Conservation (phyloP, 2,329 filamentous ascomycete species). For the Diaporthe eres region DNA sequence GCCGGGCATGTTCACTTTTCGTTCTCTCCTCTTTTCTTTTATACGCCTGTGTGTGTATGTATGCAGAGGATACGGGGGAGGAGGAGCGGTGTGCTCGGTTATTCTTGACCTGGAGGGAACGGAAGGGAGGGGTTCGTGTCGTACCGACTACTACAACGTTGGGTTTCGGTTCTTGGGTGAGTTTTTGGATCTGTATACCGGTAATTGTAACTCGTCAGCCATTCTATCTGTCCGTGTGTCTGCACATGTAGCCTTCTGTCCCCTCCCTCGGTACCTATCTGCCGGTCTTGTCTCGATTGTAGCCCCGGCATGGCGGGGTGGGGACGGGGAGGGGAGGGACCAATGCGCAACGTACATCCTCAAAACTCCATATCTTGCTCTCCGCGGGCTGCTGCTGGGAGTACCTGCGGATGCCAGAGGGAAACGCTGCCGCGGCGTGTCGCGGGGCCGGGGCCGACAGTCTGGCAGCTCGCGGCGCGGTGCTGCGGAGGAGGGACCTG, state of each 20-base stretch:
- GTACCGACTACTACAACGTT: constrained; percentile 64
- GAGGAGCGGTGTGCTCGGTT: neutral
- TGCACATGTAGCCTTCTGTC: neutral
- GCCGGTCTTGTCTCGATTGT: neutral
- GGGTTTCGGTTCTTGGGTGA: constrained; percentile 49
- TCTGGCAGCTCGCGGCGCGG: neutral
- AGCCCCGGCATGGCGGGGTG: neutral
- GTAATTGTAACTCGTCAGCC: neutral
- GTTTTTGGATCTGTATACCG: constrained; percentile 56
- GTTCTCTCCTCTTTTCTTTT: neutral
- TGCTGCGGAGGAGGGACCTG: constrained; percentile 6
- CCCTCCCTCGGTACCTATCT: neutral
- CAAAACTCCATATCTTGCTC: constrained; percentile 64
- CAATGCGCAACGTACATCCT: constrained; percentile 52
- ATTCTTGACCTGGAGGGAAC: neutral
- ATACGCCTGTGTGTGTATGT: neutral
- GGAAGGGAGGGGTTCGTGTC: constrained; percentile 37
- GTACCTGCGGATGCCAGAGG: constrained; percentile 44
- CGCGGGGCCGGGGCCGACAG: neutral
- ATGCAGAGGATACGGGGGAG: neutral
- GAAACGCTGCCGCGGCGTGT: neutral
- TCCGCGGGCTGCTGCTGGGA: constrained; percentile 46
- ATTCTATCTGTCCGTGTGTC: neutral
- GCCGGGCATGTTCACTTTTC: neutral
- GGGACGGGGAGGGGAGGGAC: neutral